A percentile compares a stretch with the other conserved stretches of the same genome.
Conservation (phyloP, 1,284 basidiomycete genomes). For the Sanghuangporus weigelae region DNA sequence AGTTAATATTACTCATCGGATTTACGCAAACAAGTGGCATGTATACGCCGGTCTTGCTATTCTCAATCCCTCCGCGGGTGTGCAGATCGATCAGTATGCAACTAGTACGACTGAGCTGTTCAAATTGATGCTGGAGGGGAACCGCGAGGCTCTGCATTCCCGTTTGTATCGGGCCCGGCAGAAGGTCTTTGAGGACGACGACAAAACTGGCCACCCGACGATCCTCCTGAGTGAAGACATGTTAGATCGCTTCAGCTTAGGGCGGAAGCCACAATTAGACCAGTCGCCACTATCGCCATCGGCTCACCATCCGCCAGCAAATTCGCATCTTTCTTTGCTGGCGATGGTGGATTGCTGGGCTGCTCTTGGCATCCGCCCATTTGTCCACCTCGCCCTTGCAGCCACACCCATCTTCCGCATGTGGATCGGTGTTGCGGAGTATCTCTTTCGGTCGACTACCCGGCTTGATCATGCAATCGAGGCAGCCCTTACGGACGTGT, state of each 20-base stretch:
- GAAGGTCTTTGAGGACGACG: conserved; percentile 60
- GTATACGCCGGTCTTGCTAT: conserved; percentile 98
- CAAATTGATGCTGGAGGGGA: conserved; percentile 91
- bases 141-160: conserved; percentile 58
- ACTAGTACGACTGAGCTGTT: conserved; percentile 84
- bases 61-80: conserved; percentile 88
- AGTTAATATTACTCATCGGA: conserved; percentile 94
- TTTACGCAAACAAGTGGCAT: conserved; percentile 98
- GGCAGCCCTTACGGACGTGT: conserved; percentile 75
- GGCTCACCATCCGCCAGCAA: conserved; percentile 37
- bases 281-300: conserved; percentile 16
- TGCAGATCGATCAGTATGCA: conserved; percentile 90
- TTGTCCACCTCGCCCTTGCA: conserved; percentile 87
- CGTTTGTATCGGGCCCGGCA: conserved; percentile 77
- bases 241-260: conserved; percentile 86
- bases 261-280: conserved; percentile 35
- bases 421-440: conserved; percentile 97
- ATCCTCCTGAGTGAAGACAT: conserved; percentile 87
- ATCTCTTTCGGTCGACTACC: conserved; percentile 73
- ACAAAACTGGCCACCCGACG: conserved; percentile 36
- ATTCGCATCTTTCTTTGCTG: conserved; percentile 93
- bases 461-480: conserved; percentile 69
- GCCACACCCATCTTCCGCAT: conserved; percentile 95
- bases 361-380: conserved; percentile 82
- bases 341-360: conserved; percentile 99